Evolutionary conservation across 1,284 basidiomycete genomes (phyloP).

Genomic region (Cryptococcus sp.): DNA sequence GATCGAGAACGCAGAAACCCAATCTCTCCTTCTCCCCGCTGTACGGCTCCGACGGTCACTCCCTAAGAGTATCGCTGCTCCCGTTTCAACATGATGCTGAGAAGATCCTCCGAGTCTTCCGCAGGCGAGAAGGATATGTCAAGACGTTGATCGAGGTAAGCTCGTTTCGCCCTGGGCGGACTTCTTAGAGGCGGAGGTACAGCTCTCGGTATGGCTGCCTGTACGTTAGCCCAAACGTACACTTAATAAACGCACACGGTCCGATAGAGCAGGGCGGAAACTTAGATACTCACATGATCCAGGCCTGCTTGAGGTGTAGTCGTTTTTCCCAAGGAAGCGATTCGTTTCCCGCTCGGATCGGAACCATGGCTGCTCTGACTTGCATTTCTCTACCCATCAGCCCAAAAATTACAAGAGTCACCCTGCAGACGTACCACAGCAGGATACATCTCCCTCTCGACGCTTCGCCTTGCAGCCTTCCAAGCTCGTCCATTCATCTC

Average conservation of each 20-base stretch:
- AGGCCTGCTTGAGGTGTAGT: not conserved
- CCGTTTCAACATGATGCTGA: not conserved
- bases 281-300: no score
- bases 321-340: not conserved
- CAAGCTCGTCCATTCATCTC: constrained; percentile 4
- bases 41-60: no score
- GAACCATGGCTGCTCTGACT: not conserved
- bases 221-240: no score
- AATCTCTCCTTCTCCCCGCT: no score
- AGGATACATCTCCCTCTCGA: constrained; percentile 1
- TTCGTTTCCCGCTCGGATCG: not conserved
- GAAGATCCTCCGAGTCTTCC: not conserved
- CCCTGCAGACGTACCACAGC: not conserved
- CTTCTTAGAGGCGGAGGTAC: not conserved
- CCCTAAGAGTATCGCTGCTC: not conserved
- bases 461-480: not conserved
- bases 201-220: no score
- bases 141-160: not conserved
- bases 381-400: not conserved
- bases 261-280: no score
- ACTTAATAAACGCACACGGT: no score
- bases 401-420: not conserved
- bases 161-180: not conserved
- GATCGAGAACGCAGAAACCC: no score
- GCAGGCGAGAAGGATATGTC: not conserved